Evolutionary conservation across 192 early-diverging fungal species (phyloP), one percentile per base, ranked within the genome.

Genomic region (Umbelopsis ramanniana): DNA sequence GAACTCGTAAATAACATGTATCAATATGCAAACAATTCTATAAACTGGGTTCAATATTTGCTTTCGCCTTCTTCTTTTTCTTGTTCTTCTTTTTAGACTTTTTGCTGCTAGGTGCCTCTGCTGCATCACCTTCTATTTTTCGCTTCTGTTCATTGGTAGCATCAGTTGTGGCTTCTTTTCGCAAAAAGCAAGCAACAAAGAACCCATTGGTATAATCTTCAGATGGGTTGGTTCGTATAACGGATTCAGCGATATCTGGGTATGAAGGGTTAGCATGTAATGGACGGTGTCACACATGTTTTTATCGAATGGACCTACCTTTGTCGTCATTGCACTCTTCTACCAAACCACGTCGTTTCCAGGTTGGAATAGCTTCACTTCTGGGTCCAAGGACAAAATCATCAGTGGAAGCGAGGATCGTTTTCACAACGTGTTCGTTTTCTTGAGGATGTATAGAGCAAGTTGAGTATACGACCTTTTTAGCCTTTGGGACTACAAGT

Each of bases 181-280:
- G 80, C 43, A 91, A 90, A 88, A 99, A 98, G 54, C 93, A 89
- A 0, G 96, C 94, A 6, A 98, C 97, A 91, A 99, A 99, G 75
- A 99, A 99, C 6, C 97, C 97, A 74, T 97, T 97, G 46, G 90
- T 93, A 38, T 84, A 80, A 83, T 99, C 97, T 72, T 87, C 82
- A 21, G 87, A 84, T 0, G 96, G 96, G 24, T 87, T 73, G 7
- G 93, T 91, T 24, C 97, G 85, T 15, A 97, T 87, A 12, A 96
- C 76, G 7, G 83, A 75, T 0, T 88, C 82, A 0, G 91, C 91
- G 75, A 89, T 74, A 48, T 77, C 86, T 69, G 82, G 40, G 11
- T 43, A 43, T 5, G 6, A 0, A 52, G 29, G 47, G 43, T 17
- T 52, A 29, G 21, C 23, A 3, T 24, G 15, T 67, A 15, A 50